Base-by-base conservation (phyloP, 2,329 filamentous ascomycete species). In the Aschersonia sp. region DNA sequence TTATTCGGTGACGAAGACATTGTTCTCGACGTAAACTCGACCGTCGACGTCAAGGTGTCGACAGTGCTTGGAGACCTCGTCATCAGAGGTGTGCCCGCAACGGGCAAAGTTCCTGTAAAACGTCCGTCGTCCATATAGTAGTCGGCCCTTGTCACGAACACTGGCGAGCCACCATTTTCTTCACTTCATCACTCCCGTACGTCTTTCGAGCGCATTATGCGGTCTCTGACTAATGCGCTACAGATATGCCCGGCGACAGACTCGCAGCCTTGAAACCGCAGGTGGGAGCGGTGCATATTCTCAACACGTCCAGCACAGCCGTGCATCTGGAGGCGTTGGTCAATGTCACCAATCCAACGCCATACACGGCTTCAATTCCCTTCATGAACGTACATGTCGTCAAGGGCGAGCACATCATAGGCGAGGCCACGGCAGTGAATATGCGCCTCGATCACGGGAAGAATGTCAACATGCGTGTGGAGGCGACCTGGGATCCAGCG, bases 291-390 rank as follows among this genome's bases (percentile, higher is more conserved):
- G 66, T 97, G 38, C 74, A 75, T 53, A 78, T 97, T 49, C 60
- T 84, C 41, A 78, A 84, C 48, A 94, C 89, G 0, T 82, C 83
- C 1, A 68, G 75, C 38, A 78, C 79, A 3, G 84, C 84, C 3
- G 71, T 96, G 44, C 78, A 75, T 28, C 67, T 97, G 38, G 72
- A 80, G 57, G 84, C 85, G 10, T 66, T 71, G 40, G 73, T 94
- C 57, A 94, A 92, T 59, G 74, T 95, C 51, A 94, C 86, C 4
- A 98, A 98, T 58, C 89, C 91, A 1, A 94, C 89, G 0, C 75
- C 82, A 4, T 96, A 97, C 62, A 82, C 85, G 4, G 89, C 88
- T 4, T 72, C 71, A 2, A 72, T 97, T n/a, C 91, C 91, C 2
- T 91, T 80, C 52, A 66, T 87, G 53, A 89, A 84, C 59, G 74